Evolutionary conservation across 306 rosid genomes (phyloP).

Genomic region (Oemleria cerasiformis): DNA sequence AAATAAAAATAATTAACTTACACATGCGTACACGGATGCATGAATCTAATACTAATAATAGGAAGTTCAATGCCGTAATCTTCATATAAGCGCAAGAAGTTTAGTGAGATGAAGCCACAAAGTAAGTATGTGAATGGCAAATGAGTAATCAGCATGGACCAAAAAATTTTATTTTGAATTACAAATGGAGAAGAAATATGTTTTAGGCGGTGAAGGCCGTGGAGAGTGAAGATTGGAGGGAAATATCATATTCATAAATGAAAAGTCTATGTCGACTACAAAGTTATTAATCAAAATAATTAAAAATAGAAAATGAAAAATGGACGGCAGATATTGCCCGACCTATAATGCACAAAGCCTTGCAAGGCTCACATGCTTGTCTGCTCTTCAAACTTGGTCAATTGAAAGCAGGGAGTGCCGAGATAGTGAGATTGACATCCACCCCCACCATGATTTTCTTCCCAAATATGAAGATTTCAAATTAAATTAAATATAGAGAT

Average conservation of each 20-base stretch:
- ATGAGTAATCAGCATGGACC: too few relatives aligned
- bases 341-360: background rate
- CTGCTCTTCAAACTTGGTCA: slow-evolving; percentile 2
- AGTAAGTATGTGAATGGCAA: too few relatives aligned
- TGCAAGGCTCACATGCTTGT: background rate
- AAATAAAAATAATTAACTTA: too few relatives aligned
- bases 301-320: background rate
- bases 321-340: background rate
- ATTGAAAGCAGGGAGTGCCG: background rate
- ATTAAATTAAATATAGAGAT: background rate
- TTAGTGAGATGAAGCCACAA: too few relatives aligned
- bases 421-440: slow-evolving; percentile 1
- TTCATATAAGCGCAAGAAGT: too few relatives aligned
- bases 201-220: background rate
- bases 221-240: background rate
- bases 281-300: background rate
- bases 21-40: too few relatives aligned
- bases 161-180: too few relatives aligned
- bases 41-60: too few relatives aligned
- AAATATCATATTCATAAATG: background rate
- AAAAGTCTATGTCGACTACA: slow-evolving; percentile 19
- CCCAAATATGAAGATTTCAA: background rate
- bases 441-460: background rate
- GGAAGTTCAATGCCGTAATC: too few relatives aligned
- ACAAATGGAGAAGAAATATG: too few relatives aligned